Base-by-base conservation (phyloP, 768 basidiomycete genomes). In the Rhizopogon vesiculosus region DNA sequence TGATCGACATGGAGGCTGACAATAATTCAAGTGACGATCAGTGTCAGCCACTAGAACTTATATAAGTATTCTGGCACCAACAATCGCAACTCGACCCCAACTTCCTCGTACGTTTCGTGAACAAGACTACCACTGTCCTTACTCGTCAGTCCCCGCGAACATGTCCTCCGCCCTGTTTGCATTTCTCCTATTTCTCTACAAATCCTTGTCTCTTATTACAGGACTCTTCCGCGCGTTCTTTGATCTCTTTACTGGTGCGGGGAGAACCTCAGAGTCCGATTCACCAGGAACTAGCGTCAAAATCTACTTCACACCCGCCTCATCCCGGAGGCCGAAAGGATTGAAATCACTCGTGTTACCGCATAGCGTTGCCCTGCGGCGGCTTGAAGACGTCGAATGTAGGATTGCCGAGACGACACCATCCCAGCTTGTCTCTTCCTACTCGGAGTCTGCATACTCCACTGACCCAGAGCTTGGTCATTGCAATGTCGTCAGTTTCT, bases 221-320 rank as follows among this genome's bases (percentile, higher is more conserved):
- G 66, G 64, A 42, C 68, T 68, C 62, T 66, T 64, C 53, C 66
- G 51, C 42, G 70, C 68, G 10, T 45, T 68, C 15, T 25, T 60
- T 60, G 57, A 60, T 0, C 55, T 68, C 56, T 64, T 68, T 49
- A 60, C 55, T 2, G 43, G 46, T 28, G 54, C 52, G 19, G 58
- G 59, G 40, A 60, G 57, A 42, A 19, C 66, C 0, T 22, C 57
- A 7, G 57, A 62, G n/a, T 51, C 35, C 15, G 35, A 22, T 39
- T 10, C 48, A 49, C 35, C 33, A 25, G 35, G 22, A 49, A 38
- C 48, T 16, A 7, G 22, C 2, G 35, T 19, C 22, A 18, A 16
- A 15, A 25, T 8, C 35, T 16, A 19, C 45, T 33, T 22, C 22
- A 49, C 48, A 16, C 8, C 31, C 48, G 48, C 16, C 22, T 49